These are phyloP conservation scores for Saposhnikovia divaricata DNA, from an alignment of 129 eudicot species.

Conservation along the genomic window DNA sequence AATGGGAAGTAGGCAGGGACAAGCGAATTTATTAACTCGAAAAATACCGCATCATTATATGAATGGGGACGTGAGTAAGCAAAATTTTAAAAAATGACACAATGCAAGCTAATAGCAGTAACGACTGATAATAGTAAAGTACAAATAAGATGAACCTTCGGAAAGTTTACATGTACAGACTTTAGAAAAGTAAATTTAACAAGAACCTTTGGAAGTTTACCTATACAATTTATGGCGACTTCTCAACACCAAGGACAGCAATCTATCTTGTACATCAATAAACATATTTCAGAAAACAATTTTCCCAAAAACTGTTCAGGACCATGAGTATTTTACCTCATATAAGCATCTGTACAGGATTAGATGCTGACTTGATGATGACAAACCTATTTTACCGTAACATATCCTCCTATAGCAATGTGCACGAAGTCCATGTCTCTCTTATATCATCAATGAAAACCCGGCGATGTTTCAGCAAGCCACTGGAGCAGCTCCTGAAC, in stretches of 20 bases:
- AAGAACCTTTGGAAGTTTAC: neutral
- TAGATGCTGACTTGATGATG: constrained; percentile 9
- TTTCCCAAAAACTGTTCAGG: constrained; percentile 4
- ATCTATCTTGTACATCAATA: constrained; percentile 10
- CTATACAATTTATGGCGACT: constrained; percentile 19
- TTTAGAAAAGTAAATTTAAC: neutral
- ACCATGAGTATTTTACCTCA: neutral
- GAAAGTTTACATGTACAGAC: no score
- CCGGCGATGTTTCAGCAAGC: constrained; percentile 46
- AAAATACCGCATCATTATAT: neutral
- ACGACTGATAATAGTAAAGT: no score
- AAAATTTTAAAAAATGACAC: neutral
- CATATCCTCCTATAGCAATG: constrained; percentile 16
- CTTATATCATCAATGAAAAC: constrained; percentile 52
- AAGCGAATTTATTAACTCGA: no score
- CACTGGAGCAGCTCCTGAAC: constrained; percentile 52
- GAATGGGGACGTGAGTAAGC: no score
- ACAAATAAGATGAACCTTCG: no score
- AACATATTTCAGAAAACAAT: neutral
- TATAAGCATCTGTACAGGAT: neutral
- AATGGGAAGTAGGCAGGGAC: no score
- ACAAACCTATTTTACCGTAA: neutral
- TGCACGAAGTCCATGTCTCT: constrained; percentile 16
- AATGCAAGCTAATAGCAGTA: neutral
- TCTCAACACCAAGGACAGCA: constrained; percentile 11